A percentile compares a stretch with the other conserved stretches of the same genome.
phyloP scores from a whole-genome alignment of 768 basidiomycete genomes.

The Kwoniella botswanensis region DNA sequence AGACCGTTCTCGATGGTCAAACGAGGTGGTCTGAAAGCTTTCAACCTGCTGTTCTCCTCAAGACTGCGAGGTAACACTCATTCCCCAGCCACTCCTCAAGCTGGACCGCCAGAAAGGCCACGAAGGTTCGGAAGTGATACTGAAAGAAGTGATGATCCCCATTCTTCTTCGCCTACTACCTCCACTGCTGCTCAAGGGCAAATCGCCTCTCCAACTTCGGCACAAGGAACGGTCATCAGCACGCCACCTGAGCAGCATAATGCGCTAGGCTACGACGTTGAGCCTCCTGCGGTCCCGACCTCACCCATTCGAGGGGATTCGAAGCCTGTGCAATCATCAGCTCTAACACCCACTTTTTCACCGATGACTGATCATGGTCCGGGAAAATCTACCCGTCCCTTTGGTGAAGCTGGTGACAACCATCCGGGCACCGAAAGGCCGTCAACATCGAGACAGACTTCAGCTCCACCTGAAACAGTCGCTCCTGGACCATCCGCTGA shows the following conservation, averaged over 20 bases:
- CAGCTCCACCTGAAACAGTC: neutral
- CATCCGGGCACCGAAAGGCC: neutral
- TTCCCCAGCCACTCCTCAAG: neutral
- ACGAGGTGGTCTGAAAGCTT: neutral
- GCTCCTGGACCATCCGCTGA: neutral
- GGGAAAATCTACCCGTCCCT: neutral
- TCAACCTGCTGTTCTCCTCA: neutral
- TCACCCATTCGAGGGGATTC: neutral
- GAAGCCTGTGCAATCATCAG: neutral
- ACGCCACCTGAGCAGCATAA: neutral
- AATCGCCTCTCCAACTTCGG: neutral
- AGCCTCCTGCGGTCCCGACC: neutral
- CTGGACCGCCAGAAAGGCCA: neutral
- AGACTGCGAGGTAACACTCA: neutral
- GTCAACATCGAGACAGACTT: neutral
- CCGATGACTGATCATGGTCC: neutral
- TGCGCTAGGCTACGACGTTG: neutral
- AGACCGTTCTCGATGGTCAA: neutral
- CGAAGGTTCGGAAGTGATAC: neutral
- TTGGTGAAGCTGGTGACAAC: too few species aligned
- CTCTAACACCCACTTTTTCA: neutral
- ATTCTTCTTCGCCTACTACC: neutral
- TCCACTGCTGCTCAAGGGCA: neutral
- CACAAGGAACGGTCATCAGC: neutral
- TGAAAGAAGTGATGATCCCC: conserved; percentile 3